Conservation (phyloP, 176 grass and related monocot genomes). For the Rhynchospora tenuis region DNA sequence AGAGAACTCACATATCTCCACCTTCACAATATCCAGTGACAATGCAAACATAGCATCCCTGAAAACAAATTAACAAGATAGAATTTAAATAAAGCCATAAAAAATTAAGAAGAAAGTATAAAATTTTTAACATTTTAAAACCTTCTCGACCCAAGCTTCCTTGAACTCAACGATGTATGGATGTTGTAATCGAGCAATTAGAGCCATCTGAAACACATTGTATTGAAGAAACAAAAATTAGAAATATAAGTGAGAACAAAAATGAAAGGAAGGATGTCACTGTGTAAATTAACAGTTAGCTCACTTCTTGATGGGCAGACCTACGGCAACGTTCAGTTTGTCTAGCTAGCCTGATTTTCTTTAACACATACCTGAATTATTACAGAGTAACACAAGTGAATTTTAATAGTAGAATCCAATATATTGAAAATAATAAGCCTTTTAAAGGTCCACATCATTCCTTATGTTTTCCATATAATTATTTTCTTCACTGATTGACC, state of each 20-base stretch:
- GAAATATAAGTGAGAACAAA: background rate
- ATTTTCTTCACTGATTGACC: background rate
- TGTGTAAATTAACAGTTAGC: background rate
- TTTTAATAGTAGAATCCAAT: background rate
- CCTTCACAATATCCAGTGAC: conserved; percentile 99
- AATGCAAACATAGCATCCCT: conserved; percentile 99
- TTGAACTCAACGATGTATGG: conserved; percentile 97
- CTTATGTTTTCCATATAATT: background rate
- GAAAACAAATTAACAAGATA: conserved; percentile 24
- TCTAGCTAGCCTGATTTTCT: conserved; percentile 89
- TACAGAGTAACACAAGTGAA: conserved; percentile 1
- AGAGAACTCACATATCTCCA: conserved; percentile 84
- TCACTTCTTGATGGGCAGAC: conserved; percentile 96
- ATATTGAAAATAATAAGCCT: background rate
- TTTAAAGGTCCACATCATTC: background rate
- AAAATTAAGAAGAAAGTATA: background rate
- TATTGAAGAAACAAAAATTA: conserved; percentile 19
- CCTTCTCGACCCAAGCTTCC: conserved; percentile 99
- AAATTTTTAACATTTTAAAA: conserved; percentile 18
- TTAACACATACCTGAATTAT: conserved; percentile 74
- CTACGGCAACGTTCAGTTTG: conserved; percentile 90
- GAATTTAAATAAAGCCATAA: conserved; percentile 19
- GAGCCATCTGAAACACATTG: conserved; percentile 68
- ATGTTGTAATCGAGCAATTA: conserved; percentile 91
- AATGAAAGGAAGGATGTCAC: background rate